phyloP scores from a whole-genome alignment of 768 basidiomycete species.

The Lyophyllum shimeji region DNA sequence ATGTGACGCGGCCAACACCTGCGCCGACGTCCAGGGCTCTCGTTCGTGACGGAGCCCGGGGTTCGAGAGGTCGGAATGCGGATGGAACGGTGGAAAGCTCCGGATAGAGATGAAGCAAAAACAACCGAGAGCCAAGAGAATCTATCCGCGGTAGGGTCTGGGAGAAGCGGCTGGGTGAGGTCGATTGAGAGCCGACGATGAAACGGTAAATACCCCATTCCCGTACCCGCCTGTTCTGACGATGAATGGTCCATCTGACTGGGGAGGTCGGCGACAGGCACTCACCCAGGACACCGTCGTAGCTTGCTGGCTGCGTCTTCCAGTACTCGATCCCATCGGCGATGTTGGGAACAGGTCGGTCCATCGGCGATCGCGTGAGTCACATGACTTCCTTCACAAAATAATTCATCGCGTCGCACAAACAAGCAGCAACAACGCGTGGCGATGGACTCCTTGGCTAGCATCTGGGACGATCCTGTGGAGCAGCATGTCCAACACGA shows the following conservation, averaged over 20 bases:
- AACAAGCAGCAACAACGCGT: conserved; percentile 45
- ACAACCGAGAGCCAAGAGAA: conserved; percentile 84
- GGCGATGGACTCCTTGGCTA: conserved; percentile 43
- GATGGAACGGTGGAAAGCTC: conserved; percentile 77
- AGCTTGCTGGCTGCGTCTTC: conserved; percentile 75
- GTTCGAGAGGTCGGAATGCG: conserved; percentile 54
- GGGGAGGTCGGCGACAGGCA: conserved; percentile 17
- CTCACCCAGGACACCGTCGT: conserved; percentile 83
- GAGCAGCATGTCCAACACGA: conserved; percentile 23
- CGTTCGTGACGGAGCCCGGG: conserved; percentile 31
- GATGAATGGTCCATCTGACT: background rate
- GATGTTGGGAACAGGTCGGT: conserved; percentile 51
- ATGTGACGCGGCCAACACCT: conserved; percentile 91
- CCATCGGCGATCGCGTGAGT: conserved; percentile 2
- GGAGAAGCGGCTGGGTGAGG: conserved; percentile 9
- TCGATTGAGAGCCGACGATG: conserved; percentile 10
- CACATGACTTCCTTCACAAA: conserved; percentile 6
- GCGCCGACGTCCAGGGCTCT: conserved; percentile 93
- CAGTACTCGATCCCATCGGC: conserved; percentile 86
- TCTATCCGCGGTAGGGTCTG: conserved; percentile 90
- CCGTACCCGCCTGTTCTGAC: conserved; percentile 37
- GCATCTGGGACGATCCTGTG: conserved; percentile 61
- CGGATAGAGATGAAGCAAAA: conserved; percentile 81
- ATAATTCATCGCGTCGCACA: conserved; percentile 25
- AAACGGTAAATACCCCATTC: conserved; percentile 49